Conservation (phyloP, 768 basidiomycete species). For the Boletus pseudopeckii region DNA sequence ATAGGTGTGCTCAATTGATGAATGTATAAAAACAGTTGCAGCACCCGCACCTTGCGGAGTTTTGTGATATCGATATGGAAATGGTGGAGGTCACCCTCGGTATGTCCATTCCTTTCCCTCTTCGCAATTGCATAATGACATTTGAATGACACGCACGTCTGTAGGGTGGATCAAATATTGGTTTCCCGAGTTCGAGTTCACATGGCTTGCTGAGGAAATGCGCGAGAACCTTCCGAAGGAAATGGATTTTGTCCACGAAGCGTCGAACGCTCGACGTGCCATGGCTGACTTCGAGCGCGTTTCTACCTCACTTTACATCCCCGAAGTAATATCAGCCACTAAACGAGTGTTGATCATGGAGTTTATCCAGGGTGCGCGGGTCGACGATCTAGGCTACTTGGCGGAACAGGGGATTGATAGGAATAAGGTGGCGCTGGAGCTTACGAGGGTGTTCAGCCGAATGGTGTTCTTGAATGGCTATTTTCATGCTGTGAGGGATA, state of each 20-base stretch:
- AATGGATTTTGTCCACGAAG: constrained; percentile 94
- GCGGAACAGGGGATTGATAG: constrained; percentile 81
- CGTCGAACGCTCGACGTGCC: constrained; percentile 75
- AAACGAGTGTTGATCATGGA: constrained; percentile 94
- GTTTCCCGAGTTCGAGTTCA: constrained; percentile 96
- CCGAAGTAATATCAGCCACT: constrained; percentile 71
- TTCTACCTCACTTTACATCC: constrained; percentile 84
- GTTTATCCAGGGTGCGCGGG: constrained; percentile 82
- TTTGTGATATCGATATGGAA: constrained; percentile 86
- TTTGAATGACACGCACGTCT: background rate
- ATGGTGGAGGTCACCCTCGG: constrained; percentile 76
- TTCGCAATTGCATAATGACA: background rate
- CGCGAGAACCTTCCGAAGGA: constrained; percentile 85
- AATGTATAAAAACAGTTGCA: constrained; percentile 51
- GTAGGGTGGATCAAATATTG: constrained; percentile 82
- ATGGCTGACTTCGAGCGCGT: constrained; percentile 65
- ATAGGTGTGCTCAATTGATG: constrained; percentile 2
- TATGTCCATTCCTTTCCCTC: constrained; percentile 25
- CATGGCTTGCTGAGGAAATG: constrained; percentile 95
- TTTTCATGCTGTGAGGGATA: constrained; percentile 68
- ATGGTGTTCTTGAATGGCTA: constrained; percentile 97
- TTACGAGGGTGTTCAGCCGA: constrained; percentile 84
- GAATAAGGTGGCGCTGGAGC: constrained; percentile 89
- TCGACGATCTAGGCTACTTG: constrained; percentile 85
- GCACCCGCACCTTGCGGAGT: constrained; percentile 92